Base-by-base conservation (phyloP, 345 rosid genomes). In the Boechera retrofracta region DNA sequence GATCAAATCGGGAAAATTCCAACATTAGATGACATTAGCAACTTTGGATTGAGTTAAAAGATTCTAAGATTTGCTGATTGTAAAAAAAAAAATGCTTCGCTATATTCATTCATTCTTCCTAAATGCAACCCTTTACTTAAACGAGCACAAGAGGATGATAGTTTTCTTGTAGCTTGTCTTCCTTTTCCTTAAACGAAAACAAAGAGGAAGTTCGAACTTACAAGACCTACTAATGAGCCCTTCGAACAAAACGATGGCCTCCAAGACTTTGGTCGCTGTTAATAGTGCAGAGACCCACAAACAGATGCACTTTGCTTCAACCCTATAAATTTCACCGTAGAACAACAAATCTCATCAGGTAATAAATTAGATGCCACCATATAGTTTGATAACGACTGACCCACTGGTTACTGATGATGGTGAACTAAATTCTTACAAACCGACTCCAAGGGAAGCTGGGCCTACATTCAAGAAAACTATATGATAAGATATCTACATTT, bases 21-120 rank as follows among this genome's bases (percentile, higher is more conserved):
- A 64, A 26, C 64, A 64, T 54, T 53, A 33, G 55, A 16, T 64
- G 54, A 18, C 64, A 32, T 66, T 41, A 24, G 15, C 29, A 53
- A 44, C 71, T 44, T 42, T 7, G 38, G 11, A 74, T 55, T 57
- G 67, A 28, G 8, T 28, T 38, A 4, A 49, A 55, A 60, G 67
- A 41, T 36, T 58, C 39, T 47, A 58, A 57, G 71, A 44, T 65
- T 31, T n/a, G 64, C n/a, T 53, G 47, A 44, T 33, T 70, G 71
- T 77, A 63, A 65, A 66, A 44, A 65, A 65, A 65, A 11, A 45
- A 69, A 45, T 44, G 49, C 0, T 62, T 62, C 54, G 49, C 15
- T 69, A 42, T 63, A 63, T 69, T 76, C 49, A 63, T 69, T 69
- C 28, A 16, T 77, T 77, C 63, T 42, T 57, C 54, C 31, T 65